Conservation (phyloP, 768 basidiomycete species). For the Agrocybe pediades region DNA sequence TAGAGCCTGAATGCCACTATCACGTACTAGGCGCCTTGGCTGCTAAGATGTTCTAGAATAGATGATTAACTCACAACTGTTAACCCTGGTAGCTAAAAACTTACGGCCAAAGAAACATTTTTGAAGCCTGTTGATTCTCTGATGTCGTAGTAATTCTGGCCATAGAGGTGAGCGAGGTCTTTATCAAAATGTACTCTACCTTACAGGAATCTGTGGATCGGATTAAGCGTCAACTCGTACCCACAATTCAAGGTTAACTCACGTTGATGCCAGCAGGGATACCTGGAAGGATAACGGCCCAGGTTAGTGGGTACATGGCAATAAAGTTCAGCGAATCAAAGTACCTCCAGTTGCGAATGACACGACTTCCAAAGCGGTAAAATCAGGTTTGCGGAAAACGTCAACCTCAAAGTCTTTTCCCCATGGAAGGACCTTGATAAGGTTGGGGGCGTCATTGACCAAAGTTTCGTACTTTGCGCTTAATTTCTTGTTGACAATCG, state of each 20-base stretch:
- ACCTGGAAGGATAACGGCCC: constrained; percentile 37
- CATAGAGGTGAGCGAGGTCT: not conserved
- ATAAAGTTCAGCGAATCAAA: constrained; percentile 7
- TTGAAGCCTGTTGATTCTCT: constrained; percentile 85
- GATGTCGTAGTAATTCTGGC: constrained; percentile 80
- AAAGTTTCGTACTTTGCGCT: constrained; percentile 81
- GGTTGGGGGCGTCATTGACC: constrained; percentile 73
- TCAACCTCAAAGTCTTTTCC: constrained; percentile 69
- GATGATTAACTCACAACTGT: not conserved
- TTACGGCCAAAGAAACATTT: constrained; percentile 81
- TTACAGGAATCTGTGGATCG: constrained; percentile 61
- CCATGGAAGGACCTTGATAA: constrained; percentile 86
- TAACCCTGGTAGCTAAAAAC: constrained; percentile 20
- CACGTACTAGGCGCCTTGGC: constrained; percentile 81
- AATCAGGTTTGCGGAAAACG: constrained; percentile 83
- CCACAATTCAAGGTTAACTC: constrained; percentile 17
- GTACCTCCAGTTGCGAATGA: constrained; percentile 82
- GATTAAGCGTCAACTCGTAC: constrained; percentile 1
- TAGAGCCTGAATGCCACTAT: not conserved
- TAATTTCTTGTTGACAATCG: constrained; percentile 83
- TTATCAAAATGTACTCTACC: constrained; percentile 12
- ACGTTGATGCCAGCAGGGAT: constrained; percentile 89
- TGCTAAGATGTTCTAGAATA: constrained; percentile 70
- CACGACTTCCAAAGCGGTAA: constrained; percentile 82
- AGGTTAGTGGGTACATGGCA: not conserved